A percentile compares a stretch with the other conserved stretches of the same genome.
phyloP scores from a whole-genome alignment of 129 eudicot species.

The Pseudognaphalium luteoalbum region DNA sequence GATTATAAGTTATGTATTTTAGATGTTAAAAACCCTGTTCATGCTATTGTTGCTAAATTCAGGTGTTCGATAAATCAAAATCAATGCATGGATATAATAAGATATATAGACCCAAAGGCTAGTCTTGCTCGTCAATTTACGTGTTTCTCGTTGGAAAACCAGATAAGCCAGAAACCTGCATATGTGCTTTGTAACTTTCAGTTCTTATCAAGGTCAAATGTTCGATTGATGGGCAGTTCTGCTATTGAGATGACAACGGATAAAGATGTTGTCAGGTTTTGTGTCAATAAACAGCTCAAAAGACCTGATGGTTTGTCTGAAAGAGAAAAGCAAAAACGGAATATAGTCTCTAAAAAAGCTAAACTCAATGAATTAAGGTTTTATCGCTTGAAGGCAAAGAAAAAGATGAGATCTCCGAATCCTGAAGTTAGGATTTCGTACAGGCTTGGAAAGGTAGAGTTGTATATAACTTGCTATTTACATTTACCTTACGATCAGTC shows the following conservation, averaged over 20 bases:
- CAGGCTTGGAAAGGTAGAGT: too few species aligned
- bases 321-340: conserved; percentile 33
- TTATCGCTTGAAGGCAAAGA: too few species aligned
- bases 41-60: conserved; percentile 21
- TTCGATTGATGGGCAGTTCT: conserved; percentile 46
- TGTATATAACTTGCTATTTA: conserved; percentile 12
- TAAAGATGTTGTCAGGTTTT: conserved; percentile 62
- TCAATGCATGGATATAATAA: conserved; percentile 20
- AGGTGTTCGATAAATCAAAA: conserved; percentile 36
- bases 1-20: not conserved
- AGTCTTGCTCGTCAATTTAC: conserved; percentile 21
- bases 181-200: too few species aligned
- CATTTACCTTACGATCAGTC: not conserved
- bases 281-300: conserved; percentile 37
- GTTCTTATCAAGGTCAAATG: conserved; percentile 38
- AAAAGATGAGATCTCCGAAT: too few species aligned
- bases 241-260: conserved; percentile 67
- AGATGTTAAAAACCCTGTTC: conserved; percentile 1
- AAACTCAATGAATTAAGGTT: conserved; percentile 84
- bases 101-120: conserved; percentile 24
- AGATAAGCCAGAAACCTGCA: conserved; percentile 18
- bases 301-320: conserved; percentile 27
- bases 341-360: conserved; percentile 61
- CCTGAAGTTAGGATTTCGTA: too few species aligned
- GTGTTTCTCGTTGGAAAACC: conserved; percentile 21